Percentiles rank a stretch among this genome's conserved stretches.
These are phyloP conservation scores for Aspergillus calidoustus DNA, from an alignment of 2,329 filamentous ascomycete species.

Conservation along the genomic window DNA sequence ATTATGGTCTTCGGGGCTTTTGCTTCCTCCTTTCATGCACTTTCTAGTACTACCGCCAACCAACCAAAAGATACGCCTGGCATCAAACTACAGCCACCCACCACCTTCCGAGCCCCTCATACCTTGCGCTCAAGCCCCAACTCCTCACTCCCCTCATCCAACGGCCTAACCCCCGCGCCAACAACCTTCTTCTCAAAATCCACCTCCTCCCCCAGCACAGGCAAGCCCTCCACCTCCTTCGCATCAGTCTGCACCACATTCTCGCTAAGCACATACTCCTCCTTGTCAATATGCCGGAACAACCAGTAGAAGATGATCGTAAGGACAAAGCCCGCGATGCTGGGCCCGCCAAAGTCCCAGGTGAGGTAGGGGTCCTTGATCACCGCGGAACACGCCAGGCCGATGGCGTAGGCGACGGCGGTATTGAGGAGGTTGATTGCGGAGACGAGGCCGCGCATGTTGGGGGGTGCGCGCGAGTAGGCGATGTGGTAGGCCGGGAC, in stretches of 20 bases:
- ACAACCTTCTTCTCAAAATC: not conserved
- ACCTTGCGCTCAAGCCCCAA: not conserved
- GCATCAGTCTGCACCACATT: not conserved
- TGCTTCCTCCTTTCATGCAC: too few relatives aligned
- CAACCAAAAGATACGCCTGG: too few relatives aligned
- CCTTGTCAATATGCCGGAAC: slow-evolving; percentile 54
- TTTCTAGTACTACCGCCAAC: too few relatives aligned
- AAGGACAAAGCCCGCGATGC: slow-evolving; percentile 54
- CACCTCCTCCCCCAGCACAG: not conserved
- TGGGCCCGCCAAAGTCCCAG: slow-evolving; percentile 55
- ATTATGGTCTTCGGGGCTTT: too few relatives aligned
- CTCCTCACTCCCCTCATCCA: not conserved
- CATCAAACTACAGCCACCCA: too few relatives aligned
- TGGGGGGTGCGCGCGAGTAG: slow-evolving; percentile 47
- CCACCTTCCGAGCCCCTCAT: not conserved
- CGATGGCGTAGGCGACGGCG: slow-evolving; percentile 46
- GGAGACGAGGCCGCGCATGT: slow-evolving; percentile 50
- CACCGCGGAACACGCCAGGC: slow-evolving; percentile 49
- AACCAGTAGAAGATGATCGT: slow-evolving; percentile 55
- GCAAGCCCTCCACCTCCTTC: not conserved
- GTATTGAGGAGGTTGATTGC: slow-evolving; percentile 48
- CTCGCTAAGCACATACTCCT: slow-evolving; percentile 48
- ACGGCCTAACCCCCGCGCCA: not conserved
- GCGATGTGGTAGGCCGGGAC: slow-evolving; percentile 53
- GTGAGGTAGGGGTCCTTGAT: slow-evolving; percentile 54